Conservation (phyloP, 2,329 filamentous ascomycete genomes). For the Hypoxylon sp. region DNA sequence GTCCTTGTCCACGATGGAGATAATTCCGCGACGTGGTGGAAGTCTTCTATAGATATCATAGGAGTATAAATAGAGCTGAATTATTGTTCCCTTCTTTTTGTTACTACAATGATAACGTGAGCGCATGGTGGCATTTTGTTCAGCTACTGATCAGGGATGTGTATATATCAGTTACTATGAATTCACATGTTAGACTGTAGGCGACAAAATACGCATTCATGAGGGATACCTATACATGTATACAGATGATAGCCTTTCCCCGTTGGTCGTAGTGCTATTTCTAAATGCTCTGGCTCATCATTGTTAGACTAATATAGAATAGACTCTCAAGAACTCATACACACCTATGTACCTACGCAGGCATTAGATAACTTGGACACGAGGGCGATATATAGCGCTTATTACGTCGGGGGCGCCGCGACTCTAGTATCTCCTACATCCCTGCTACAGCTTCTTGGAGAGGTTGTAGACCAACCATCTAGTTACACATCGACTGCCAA, state of each 20-base stretch:
- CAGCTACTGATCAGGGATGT: background rate
- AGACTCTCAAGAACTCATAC: background rate
- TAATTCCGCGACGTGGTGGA: background rate
- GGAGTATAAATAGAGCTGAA: no score
- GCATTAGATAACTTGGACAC: background rate
- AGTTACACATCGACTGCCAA: slow-evolving; percentile 18
- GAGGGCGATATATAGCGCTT: background rate
- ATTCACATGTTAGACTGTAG: background rate
- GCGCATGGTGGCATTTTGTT: background rate
- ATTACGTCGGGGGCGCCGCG: slow-evolving; percentile 21
- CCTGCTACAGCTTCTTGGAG: slow-evolving; percentile 15
- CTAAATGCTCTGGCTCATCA: background rate
- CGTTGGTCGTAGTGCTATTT: background rate
- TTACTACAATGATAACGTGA: slow-evolving; percentile 11
- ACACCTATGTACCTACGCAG: background rate
- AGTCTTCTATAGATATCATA: background rate
- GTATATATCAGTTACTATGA: background rate
- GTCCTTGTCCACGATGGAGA: background rate
- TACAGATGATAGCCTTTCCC: background rate
- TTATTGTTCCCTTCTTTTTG: background rate
- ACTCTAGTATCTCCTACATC: slow-evolving; percentile 10
- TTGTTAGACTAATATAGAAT: background rate
- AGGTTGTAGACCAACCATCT: slow-evolving; percentile 11
- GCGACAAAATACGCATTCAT: background rate
- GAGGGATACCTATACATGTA: background rate